Evolutionary conservation across 345 rosid genomes (phyloP).

Genomic region (Eucalyptus curtisii): DNA sequence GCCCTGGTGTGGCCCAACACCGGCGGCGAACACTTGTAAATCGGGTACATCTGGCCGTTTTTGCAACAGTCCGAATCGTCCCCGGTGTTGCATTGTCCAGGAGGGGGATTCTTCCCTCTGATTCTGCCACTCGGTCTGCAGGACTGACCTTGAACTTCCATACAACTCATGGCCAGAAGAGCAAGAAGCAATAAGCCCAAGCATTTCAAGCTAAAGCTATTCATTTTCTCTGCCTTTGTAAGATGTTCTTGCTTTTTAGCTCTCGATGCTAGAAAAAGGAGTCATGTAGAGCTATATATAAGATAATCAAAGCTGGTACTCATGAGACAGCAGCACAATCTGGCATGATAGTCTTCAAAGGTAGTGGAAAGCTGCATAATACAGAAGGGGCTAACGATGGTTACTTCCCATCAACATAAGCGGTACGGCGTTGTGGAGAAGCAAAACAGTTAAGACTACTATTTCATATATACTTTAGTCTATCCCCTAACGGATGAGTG

Average conservation of each 20-base stretch:
- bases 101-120: conserved; percentile 10
- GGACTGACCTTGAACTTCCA: not conserved
- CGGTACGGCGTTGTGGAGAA: not conserved
- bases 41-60: conserved; percentile 8
- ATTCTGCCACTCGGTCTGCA: conserved; percentile 15
- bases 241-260: not conserved
- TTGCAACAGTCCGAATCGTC: conserved; percentile 11
- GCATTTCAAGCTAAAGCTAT: not conserved
- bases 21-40: not conserved
- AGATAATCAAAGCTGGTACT: not conserved
- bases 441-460: not conserved
- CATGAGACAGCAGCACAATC: not conserved
- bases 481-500: not conserved
- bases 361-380: not conserved
- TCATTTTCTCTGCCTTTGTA: not conserved
- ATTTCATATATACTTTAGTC: not conserved
- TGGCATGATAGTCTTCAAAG: not conserved
- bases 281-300: not conserved
- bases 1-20: not conserved
- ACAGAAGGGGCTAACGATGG: not conserved
- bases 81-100: conserved; percentile 14
- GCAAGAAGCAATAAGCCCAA: not conserved
- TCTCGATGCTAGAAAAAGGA: not conserved
- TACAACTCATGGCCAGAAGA: not conserved
- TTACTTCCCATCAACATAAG: not conserved